These are phyloP conservation scores for Bondarzewia mesenterica DNA, from an alignment of 1,284 basidiomycete genomes.

Conservation along the genomic window DNA sequence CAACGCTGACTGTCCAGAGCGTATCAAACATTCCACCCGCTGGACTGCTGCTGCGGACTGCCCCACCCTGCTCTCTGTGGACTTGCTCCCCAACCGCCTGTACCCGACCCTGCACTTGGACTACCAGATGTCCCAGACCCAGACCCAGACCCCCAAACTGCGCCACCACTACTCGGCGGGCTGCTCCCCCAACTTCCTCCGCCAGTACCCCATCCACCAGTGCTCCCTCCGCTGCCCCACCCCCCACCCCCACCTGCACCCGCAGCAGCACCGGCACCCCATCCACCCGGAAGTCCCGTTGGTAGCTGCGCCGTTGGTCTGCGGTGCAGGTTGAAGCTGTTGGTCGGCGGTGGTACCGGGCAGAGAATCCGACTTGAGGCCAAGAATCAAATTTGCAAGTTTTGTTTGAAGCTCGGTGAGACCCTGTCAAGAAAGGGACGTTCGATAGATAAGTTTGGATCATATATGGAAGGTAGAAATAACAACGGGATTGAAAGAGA, in stretches of 20 bases:
- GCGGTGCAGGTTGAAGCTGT: background rate
- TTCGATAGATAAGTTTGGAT: background rate
- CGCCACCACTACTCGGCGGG: slow-evolving; percentile 19
- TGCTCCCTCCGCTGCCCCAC: slow-evolving; percentile 21
- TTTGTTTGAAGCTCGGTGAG: slow-evolving; percentile 77
- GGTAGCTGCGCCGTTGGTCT: slow-evolving; percentile 1
- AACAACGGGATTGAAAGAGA: background rate
- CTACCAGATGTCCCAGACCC: slow-evolving; percentile 24
- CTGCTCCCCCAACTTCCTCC: slow-evolving; percentile 25
- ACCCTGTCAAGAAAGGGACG: slow-evolving; percentile 39
- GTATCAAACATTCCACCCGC: slow-evolving; percentile 25
- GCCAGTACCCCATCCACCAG: slow-evolving; percentile 24
- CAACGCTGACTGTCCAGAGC: slow-evolving; percentile 3
- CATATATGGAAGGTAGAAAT: background rate
- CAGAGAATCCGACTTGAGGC: slow-evolving; percentile 48
- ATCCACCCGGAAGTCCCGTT: slow-evolving; percentile 11
- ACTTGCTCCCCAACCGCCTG: slow-evolving; percentile 18
- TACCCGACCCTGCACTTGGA: slow-evolving; percentile 17
- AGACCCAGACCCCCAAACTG: no score
- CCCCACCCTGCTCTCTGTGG: slow-evolving; percentile 24
- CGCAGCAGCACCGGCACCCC: slow-evolving; percentile 12
- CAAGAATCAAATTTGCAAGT: slow-evolving; percentile 72
- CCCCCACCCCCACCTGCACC: slow-evolving; percentile 19
- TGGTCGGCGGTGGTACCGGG: slow-evolving; percentile 15
- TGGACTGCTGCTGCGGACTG: slow-evolving; percentile 30